Evolutionary conservation across 352 stramenopile genomes (phyloP).

Genomic region (Globisporangium iwayamae): DNA sequence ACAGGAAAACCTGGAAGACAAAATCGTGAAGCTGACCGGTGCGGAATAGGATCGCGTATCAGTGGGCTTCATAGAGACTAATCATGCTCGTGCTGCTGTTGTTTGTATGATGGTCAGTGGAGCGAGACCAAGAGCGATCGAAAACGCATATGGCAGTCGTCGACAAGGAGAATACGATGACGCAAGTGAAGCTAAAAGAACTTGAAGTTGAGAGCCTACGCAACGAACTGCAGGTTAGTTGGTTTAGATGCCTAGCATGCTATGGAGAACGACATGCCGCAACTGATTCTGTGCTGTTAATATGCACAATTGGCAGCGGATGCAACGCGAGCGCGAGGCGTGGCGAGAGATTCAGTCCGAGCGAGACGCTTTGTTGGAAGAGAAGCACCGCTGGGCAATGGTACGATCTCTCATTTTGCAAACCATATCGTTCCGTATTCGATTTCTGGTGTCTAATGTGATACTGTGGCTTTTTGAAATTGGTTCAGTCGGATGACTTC

Average conservation of each 20-base stretch:
- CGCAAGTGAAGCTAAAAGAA: slow-evolving; percentile 43
- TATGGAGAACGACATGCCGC: too few species aligned
- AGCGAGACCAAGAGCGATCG: slow-evolving; percentile 75
- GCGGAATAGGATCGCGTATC: background rate
- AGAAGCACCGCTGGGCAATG: slow-evolving; percentile 85
- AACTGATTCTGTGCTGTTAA: background rate
- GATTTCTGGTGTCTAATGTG: too few species aligned
- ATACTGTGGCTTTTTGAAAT: background rate
- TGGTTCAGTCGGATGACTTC: slow-evolving; percentile 61
- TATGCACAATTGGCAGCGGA: slow-evolving; percentile 29
- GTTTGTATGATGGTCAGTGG: slow-evolving; percentile 24
- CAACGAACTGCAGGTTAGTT: slow-evolving; percentile 42
- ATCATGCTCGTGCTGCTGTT: background rate
- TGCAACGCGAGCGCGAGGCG: slow-evolving; percentile 68
- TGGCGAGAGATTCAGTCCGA: slow-evolving; percentile 81
- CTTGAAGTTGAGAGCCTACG: slow-evolving; percentile 43
- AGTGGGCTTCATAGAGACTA: background rate
- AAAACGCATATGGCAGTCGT: slow-evolving; percentile 53
- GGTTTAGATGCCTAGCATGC: too few species aligned
- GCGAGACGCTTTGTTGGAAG: slow-evolving; percentile 68
- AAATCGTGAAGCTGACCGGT: slow-evolving; percentile 62
- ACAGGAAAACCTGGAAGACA: slow-evolving; percentile 74
- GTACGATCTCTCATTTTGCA: slow-evolving; percentile 20
- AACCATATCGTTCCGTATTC: too few species aligned
- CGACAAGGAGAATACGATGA: slow-evolving; percentile 62